A percentile compares a stretch with the other conserved stretches of the same genome.
Evolutionary conservation across 495 filamentous ascomycete species (phyloP).

Genomic region (Xylaria telfairii): DNA sequence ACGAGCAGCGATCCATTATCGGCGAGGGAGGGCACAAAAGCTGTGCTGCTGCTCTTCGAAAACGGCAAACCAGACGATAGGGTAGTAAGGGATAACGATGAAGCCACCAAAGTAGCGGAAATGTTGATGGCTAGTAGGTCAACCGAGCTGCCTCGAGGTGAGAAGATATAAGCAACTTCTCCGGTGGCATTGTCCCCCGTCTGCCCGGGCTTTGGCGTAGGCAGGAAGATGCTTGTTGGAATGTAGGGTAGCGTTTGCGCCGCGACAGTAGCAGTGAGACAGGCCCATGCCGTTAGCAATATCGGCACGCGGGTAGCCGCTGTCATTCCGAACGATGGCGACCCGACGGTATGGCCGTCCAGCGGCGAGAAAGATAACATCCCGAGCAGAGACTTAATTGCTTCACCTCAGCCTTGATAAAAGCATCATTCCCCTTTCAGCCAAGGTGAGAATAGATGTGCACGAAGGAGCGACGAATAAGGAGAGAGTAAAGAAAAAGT

Average conservation of each 20-base stretch:
- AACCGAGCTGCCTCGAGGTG: constrained; percentile 51
- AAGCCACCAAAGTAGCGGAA: constrained; percentile 58
- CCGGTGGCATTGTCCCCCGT: constrained; percentile 29
- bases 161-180: constrained; percentile 65
- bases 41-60: constrained; percentile 48
- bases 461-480: constrained; percentile 10
- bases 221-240: constrained; percentile 70
- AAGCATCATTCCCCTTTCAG: constrained; percentile 34
- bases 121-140: constrained; percentile 69
- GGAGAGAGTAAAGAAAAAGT: background rate
- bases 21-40: constrained; percentile 70
- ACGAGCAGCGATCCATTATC: constrained; percentile 70
- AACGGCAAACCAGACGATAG: constrained; percentile 73
- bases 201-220: constrained; percentile 53
- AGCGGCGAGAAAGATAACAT: constrained; percentile 33
- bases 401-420: constrained; percentile 32
- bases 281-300: constrained; percentile 30
- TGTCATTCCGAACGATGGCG: constrained; percentile 27
- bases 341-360: constrained; percentile 22
- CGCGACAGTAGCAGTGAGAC: constrained; percentile 25
- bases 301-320: constrained; percentile 33
- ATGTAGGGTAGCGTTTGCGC: constrained; percentile 70
- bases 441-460: background rate
- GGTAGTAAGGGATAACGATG: constrained; percentile 59
- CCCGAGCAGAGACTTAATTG: constrained; percentile 36